Conservation (phyloP, 2,329 filamentous ascomycete species). For the Xylogone sp. region DNA sequence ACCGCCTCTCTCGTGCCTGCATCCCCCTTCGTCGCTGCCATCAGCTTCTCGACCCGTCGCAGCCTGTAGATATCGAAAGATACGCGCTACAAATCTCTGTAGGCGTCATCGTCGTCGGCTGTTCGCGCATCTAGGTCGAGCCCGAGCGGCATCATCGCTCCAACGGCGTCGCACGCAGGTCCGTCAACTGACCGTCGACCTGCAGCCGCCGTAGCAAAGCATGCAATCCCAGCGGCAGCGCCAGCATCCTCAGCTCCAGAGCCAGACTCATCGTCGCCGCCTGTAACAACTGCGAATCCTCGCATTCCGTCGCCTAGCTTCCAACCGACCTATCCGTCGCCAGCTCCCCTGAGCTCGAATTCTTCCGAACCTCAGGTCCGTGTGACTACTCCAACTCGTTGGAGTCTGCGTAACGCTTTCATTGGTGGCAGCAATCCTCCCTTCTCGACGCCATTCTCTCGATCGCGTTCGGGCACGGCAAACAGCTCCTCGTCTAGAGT, state of each 20-base stretch:
- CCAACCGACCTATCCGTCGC: constrained; percentile 25
- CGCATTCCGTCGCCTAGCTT: constrained; percentile 24
- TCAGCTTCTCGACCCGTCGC: neutral
- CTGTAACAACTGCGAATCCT: constrained; percentile 15
- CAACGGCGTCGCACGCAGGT: constrained; percentile 25
- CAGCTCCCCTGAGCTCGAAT: constrained; percentile 12
- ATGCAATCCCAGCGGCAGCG: neutral
- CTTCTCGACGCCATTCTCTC: constrained; percentile 19
- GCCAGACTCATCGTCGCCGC: neutral
- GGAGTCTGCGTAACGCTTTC: constrained; percentile 28
- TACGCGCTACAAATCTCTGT: neutral
- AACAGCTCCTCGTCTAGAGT: constrained; percentile 1
- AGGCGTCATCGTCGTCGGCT: neutral
- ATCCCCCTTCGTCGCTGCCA: neutral
- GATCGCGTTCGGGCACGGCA: constrained; percentile 14
- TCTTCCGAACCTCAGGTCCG: constrained; percentile 19
- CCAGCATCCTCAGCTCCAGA: neutral
- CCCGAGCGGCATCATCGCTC: constrained; percentile 9
- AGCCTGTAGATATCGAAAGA: neutral
- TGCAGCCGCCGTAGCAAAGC: constrained; percentile 15
- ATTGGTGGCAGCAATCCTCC: constrained; percentile 18
- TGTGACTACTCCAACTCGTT: constrained; percentile 42
- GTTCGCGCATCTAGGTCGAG: neutral
- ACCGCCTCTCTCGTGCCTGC: neutral
- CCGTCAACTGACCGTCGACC: constrained; percentile 13